Conservation (phyloP, 352 stramenopile genomes). For the Pythium graminicola region DNA sequence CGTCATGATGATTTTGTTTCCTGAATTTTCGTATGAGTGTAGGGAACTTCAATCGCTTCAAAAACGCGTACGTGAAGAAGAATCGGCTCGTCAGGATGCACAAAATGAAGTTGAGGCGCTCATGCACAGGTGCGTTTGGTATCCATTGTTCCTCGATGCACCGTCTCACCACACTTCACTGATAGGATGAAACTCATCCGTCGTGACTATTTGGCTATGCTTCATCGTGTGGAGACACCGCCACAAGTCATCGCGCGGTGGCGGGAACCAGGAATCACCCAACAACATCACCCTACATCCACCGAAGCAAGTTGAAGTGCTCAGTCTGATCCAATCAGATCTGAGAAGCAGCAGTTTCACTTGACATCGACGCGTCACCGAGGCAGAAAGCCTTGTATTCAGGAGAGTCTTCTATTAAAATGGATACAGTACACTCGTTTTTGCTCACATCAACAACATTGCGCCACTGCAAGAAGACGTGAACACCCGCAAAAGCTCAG, state of each 20-base stretch:
- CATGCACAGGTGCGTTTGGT: conserved; percentile 24
- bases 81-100: conserved; percentile 28
- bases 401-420: conserved; percentile 18
- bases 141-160: background rate
- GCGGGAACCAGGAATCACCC: conserved; percentile 9
- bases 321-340: conserved; percentile 4
- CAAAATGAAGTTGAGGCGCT: conserved; percentile 32
- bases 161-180: background rate
- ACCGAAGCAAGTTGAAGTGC: background rate
- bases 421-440: conserved; percentile 21
- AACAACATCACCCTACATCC: background rate
- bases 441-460: conserved; percentile 35
- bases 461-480: conserved; percentile 16
- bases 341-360: background rate
- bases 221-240: conserved; percentile 31
- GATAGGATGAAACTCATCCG: conserved; percentile 33
- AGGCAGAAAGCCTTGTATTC: conserved; percentile 7
- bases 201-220: conserved; percentile 30
- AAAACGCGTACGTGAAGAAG: conserved; percentile 31
- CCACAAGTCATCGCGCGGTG: conserved; percentile 16
- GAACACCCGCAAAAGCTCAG: conserved; percentile 7
- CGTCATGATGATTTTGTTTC: background rate
- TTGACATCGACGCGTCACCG: too few species aligned
- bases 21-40: background rate
- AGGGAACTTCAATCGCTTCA: conserved; percentile 37